phyloP scores from a whole-genome alignment of 495 filamentous ascomycete species.

The Penicillium soppii region DNA sequence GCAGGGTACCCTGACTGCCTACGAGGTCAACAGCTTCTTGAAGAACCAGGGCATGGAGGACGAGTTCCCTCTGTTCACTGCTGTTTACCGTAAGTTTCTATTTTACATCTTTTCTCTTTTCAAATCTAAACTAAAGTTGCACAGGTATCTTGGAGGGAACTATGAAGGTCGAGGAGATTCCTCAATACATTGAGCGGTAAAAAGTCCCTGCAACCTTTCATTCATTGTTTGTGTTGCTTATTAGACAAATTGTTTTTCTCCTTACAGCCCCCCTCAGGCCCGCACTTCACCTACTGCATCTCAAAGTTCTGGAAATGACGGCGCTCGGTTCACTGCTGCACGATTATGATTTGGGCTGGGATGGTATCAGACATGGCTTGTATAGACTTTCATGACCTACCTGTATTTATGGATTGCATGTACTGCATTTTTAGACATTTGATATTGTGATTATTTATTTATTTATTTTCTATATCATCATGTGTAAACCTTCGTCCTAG shows the following conservation, averaged over 20 bases:
- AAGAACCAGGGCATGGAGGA: conserved; percentile 71
- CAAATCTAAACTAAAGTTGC: conserved; percentile 13
- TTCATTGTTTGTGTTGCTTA: conserved; percentile 32
- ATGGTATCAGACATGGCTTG: conserved; percentile 12
- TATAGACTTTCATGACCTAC: conserved; percentile 12
- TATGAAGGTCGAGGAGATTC: conserved; percentile 44
- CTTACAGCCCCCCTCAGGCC: conserved; percentile 23
- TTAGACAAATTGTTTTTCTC: conserved; percentile 21
- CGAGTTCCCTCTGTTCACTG: conserved; percentile 89
- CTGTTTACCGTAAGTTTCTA: conserved; percentile 59
- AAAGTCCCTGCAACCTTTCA: conserved; percentile 24
- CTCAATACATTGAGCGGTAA: conserved; percentile 47
- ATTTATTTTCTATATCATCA: too few relatives aligned
- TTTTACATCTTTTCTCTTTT: not conserved
- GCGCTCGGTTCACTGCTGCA: conserved; percentile 19
- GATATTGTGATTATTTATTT: not conserved
- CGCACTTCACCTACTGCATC: conserved; percentile 16
- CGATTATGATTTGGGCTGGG: conserved; percentile 21
- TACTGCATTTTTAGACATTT: conserved; percentile 1
- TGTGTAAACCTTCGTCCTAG: too few relatives aligned
- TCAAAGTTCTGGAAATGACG: conserved; percentile 16
- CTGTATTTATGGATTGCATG: conserved; percentile 6
- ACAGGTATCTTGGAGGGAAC: conserved; percentile 41
- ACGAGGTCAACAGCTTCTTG: conserved; percentile 86
- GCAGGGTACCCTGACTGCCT: conserved; percentile 88